Conservation (phyloP, 306 rosid genomes). For the Acacia crassicarpa region DNA sequence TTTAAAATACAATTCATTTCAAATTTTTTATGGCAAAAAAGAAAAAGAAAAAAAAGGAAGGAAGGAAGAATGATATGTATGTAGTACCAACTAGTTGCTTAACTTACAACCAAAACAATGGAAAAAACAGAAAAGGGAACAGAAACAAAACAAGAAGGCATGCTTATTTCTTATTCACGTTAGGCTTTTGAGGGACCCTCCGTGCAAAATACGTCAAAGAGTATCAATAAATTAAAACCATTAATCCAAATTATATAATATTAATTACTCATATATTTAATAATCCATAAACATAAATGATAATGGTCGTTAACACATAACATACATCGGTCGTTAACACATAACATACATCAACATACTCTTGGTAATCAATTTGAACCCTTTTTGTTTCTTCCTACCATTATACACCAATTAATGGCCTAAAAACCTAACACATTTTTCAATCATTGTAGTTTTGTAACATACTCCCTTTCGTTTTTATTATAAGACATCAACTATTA, state of each 20-base stretch:
- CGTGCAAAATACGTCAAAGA: conserved; percentile 2
- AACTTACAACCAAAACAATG: conserved; percentile 10
- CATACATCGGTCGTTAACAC: neutral
- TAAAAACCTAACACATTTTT: too few species aligned
- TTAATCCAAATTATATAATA: neutral
- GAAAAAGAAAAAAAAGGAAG: neutral
- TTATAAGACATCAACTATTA: too few species aligned
- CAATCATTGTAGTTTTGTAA: too few species aligned
- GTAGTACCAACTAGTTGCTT: neutral
- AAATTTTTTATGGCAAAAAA: neutral
- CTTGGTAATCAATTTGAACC: neutral
- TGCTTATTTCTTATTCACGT: conserved; percentile 24
- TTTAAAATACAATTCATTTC: neutral
- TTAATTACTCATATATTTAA: too few species aligned
- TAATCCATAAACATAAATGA: neutral
- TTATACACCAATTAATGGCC: neutral
- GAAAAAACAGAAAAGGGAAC: neutral
- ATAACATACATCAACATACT: neutral
- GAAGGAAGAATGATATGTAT: conserved; percentile 9
- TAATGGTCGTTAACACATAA: neutral
- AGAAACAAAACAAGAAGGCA: neutral
- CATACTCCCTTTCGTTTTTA: too few species aligned
- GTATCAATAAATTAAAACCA: neutral
- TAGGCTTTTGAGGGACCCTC: conserved; percentile 28
- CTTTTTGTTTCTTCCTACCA: neutral